Evolutionary conservation across 2,329 filamentous ascomycete species (phyloP), one percentile per base, ranked within the genome.

Genomic region (Diaporthe nobilis): DNA sequence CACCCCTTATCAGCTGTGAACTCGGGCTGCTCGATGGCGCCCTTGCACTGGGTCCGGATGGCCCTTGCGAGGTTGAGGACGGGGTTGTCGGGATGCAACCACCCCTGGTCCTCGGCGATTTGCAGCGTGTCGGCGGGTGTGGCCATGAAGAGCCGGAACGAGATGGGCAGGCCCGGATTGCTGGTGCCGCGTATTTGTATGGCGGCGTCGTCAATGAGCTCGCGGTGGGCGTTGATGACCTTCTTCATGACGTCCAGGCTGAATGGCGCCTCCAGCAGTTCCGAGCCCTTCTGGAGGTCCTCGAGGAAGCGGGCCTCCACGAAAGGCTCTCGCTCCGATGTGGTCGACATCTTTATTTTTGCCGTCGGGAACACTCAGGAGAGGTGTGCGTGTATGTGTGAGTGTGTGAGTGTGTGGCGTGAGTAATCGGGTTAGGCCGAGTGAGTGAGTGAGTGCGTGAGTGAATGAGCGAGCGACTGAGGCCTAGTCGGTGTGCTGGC

Each of bases 271-370:
- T 55, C 73, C n/a, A 77, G 39, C 57, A 58, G 57, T 47, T 51
- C n/a, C 9, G 73, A 70, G 17, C 61, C 73, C 28, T 63, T 71
- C 39, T 37, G 31, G 39, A 77, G 22, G 55, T 77, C 75, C 44
- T 75, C 75, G 12, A 77, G 61, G 63, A 77, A 77, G 49, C 71
- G 73, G 53, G 73, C 70, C 70, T 77, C 75, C 15, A 71, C 67
- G 39, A 77, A 77, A 12, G 75, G 75, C 63, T 67, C 68, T 17
- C 75, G 70, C 47, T 77, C 75, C 53, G 75, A 77, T 47, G 73
- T 51, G 58, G 70, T 68, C 49, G 75, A 77, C 75, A 77, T 77
- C 17, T 61, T 67, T 31, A 77, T 77, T 65, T 34, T 53, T 55
- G 31, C 20, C 20, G 39, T 17, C 28, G 20, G 10, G 10, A 34